These are phyloP conservation scores for Eucalyptus decipiens DNA, from an alignment of 345 rosid species.

Conservation along the genomic window DNA sequence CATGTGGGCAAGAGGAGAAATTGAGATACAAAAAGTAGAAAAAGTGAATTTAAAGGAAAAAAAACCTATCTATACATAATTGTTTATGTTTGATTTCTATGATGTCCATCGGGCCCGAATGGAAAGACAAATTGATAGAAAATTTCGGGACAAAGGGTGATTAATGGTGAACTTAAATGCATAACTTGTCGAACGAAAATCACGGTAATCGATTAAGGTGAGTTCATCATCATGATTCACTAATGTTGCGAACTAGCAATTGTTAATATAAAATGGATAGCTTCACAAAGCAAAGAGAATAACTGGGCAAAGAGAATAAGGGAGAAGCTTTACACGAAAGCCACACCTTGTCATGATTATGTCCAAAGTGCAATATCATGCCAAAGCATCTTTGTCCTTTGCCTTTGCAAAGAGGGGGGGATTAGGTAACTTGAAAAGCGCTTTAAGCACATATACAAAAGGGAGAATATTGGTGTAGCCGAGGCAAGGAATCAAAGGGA, in stretches of 20 bases:
- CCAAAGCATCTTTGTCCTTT: neutral
- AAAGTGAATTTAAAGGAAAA: neutral
- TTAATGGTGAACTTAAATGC: neutral
- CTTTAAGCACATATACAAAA: neutral
- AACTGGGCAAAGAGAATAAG: neutral
- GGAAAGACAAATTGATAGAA: neutral
- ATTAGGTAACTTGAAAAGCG: neutral
- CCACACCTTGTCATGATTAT: neutral
- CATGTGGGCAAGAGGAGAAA: neutral
- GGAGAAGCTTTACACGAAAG: neutral
- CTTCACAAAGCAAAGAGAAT: too few relatives aligned
- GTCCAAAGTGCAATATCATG: neutral
- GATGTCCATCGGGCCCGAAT: neutral
- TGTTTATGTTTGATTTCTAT: neutral
- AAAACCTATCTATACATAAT: neutral
- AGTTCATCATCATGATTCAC: neutral
- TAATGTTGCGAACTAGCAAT: neutral
- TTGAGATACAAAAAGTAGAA: neutral
- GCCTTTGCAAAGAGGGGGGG: neutral
- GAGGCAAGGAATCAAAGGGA: neutral
- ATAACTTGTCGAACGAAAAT: neutral
- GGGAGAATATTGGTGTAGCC: neutral
- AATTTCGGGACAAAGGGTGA: neutral
- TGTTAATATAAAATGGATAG: neutral
- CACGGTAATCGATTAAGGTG: neutral